phyloP scores from a whole-genome alignment of 2,329 filamentous ascomycete species.

The Zelopaecilomyces penicillatus region DNA sequence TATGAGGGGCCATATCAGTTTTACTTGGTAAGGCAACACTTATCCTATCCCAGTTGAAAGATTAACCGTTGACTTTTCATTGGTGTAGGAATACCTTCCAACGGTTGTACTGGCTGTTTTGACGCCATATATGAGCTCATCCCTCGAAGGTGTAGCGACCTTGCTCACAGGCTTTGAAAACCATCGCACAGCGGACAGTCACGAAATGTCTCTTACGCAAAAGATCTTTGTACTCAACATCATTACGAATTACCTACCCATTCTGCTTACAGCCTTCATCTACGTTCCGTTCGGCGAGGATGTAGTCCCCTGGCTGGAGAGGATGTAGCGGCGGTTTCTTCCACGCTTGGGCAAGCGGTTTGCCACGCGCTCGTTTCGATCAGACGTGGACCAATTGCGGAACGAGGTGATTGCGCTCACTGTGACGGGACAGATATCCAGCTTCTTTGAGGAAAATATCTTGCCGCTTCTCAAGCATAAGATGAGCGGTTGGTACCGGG shows the following conservation, averaged over 20 bases:
- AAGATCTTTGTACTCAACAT: slow-evolving; percentile 74
- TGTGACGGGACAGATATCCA: slow-evolving; percentile 63
- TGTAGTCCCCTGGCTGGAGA: slow-evolving; percentile 59
- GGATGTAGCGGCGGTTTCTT: slow-evolving; percentile 44
- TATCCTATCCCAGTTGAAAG: background rate
- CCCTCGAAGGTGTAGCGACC: slow-evolving; percentile 55
- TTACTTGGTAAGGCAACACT: slow-evolving; percentile 42
- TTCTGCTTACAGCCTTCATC: slow-evolving; percentile 68
- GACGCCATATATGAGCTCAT: slow-evolving; percentile 55
- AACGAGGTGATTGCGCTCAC: slow-evolving; percentile 71
- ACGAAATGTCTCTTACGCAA: slow-evolving; percentile 61
- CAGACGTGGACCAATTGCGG: slow-evolving; percentile 57
- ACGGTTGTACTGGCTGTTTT: slow-evolving; percentile 61
- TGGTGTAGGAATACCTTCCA: slow-evolving; percentile 56
- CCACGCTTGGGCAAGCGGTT: slow-evolving; percentile 39
- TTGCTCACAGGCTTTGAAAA: slow-evolving; percentile 64
- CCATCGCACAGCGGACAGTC: slow-evolving; percentile 60
- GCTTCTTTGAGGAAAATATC: slow-evolving; percentile 63
- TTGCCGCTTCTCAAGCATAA: slow-evolving; percentile 60
- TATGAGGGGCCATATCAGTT: slow-evolving; percentile 62
- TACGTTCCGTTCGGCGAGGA: slow-evolving; percentile 66
- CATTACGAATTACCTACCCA: slow-evolving; percentile 70
- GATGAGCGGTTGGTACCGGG: slow-evolving; percentile 37
- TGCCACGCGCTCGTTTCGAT: slow-evolving; percentile 47
- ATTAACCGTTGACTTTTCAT: background rate